Evolutionary conservation across 495 filamentous ascomycete genomes (phyloP).

Genomic region (Hyaloscypha hepaticicola): DNA sequence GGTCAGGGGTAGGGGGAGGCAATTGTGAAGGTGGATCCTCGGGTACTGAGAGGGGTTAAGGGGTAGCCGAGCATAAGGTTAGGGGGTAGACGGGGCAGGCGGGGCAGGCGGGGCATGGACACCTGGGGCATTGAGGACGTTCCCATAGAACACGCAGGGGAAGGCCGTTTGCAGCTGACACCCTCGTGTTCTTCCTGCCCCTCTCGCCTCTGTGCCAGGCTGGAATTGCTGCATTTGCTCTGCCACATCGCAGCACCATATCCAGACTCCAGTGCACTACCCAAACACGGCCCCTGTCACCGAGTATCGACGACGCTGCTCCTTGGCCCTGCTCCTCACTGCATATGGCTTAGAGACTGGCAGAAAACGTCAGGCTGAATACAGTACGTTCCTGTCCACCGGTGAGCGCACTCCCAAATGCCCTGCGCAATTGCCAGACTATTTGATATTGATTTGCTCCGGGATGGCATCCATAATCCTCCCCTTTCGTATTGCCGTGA

Average conservation of each 20-base stretch:
- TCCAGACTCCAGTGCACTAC: too few relatives aligned
- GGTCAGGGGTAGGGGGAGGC: background rate
- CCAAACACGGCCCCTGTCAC: too few relatives aligned
- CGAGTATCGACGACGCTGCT: too few relatives aligned
- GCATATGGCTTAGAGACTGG: background rate
- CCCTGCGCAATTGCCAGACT: background rate
- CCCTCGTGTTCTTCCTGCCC: too few relatives aligned
- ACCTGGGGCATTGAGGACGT: background rate
- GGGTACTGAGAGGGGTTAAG: background rate
- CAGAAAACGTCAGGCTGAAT: slow-evolving; percentile 11
- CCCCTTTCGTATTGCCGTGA: background rate
- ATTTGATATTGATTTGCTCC: background rate
- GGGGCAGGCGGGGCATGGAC: background rate
- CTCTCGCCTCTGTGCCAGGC: too few relatives aligned
- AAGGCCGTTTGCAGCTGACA: background rate
- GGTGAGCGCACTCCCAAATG: background rate
- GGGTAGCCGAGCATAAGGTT: background rate
- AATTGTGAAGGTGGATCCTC: background rate
- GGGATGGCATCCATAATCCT: background rate
- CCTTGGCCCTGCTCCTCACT: too few relatives aligned
- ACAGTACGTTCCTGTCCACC: background rate
- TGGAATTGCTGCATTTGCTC: too few relatives aligned
- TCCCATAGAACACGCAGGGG: background rate
- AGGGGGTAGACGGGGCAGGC: background rate
- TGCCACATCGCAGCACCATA: too few relatives aligned